Conservation (phyloP, 2,329 filamentous ascomycete genomes). For the Penicillium sp. region DNA sequence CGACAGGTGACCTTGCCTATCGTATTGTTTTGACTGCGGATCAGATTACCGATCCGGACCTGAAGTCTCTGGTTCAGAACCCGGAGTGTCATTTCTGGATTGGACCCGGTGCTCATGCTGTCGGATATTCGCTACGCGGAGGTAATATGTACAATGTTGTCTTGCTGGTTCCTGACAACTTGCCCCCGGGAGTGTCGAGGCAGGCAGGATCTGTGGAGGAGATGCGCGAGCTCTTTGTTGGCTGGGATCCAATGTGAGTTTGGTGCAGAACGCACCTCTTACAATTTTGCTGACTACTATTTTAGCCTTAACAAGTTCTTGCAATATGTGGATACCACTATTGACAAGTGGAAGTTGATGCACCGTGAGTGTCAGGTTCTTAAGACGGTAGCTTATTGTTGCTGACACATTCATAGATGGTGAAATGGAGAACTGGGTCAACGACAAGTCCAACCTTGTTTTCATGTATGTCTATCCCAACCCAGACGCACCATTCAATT, state of each 20-base stretch:
- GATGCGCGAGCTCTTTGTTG: conserved; percentile 60
- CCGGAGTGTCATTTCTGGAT: conserved; percentile 63
- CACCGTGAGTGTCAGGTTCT: conserved; percentile 29
- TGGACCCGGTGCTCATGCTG: conserved; percentile 61
- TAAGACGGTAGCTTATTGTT: background rate
- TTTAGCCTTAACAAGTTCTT: conserved; percentile 43
- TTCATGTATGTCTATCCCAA: conserved; percentile 32
- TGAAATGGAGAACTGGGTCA: conserved; percentile 58
- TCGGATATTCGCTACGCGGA: conserved; percentile 60
- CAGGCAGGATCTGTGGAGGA: conserved; percentile 59
- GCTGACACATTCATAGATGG: conserved; percentile 33
- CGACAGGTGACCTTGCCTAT: conserved; percentile 67
- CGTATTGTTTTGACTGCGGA: conserved; percentile 58
- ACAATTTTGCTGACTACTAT: background rate
- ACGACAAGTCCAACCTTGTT: conserved; percentile 52
- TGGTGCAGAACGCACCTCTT: background rate
- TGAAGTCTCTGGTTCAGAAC: conserved; percentile 55
- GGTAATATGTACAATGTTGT: conserved; percentile 67
- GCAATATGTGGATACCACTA: conserved; percentile 54
- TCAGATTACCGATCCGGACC: conserved; percentile 52
- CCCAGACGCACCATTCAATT: background rate
- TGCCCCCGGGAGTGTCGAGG: conserved; percentile 56
- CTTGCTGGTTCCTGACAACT: conserved; percentile 63
- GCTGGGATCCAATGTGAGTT: conserved; percentile 61
- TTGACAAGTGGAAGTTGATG: conserved; percentile 71